Evolutionary conservation across 2,329 filamentous ascomycete species (phyloP), one percentile per base, ranked within the genome.

Genomic region (Domatiomyces globalis): DNA sequence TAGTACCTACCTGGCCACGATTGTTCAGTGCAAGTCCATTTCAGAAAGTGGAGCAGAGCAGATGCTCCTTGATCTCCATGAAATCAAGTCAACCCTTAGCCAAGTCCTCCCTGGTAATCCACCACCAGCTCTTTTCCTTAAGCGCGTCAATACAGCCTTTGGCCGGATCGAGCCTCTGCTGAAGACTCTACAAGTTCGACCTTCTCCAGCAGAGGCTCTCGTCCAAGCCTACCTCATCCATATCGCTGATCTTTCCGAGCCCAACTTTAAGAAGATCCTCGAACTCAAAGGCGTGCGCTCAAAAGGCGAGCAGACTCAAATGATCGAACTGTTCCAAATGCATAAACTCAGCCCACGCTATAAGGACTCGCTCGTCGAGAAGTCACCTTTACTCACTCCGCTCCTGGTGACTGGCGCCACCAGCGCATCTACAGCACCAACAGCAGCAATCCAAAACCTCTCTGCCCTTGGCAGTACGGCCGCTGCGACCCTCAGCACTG

Each of bases 171-270:
- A 96, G 63, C 85, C 87, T 0, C 78, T 98, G 19, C 83, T 98
- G 61, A 98, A 98, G 69, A 96, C 92, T 2, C 78, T 98, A 2
- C 92, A 98, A 73, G 90, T 98, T 46, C 87, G 87, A 25, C 81
- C 89, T 2, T 86, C 85, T 4, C 92, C 92, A 0, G 85, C 90
- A 0, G 92, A 98, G 71, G 90, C 87, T 1, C 79, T 98, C 2
- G 89, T 98, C 0, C 90, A 96, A 70, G 92, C 92, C 33, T 98
- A 98, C 66, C 81, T 98, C 33, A 94, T 96, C 67, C 92, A 96
- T 69, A 92, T 98, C 58, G 88, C 81, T 59, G 92, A 98, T 72
- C 83, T 85, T 51, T 94, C 85, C 57, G 92, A 96, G 65, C 79
- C 80, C 62, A 98, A 98, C 69, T 98, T 98, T 77, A 83, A 83